These are phyloP conservation scores for Pseudoperonospora humuli DNA, from an alignment of 352 stramenopile species.

Conservation along the genomic window DNA sequence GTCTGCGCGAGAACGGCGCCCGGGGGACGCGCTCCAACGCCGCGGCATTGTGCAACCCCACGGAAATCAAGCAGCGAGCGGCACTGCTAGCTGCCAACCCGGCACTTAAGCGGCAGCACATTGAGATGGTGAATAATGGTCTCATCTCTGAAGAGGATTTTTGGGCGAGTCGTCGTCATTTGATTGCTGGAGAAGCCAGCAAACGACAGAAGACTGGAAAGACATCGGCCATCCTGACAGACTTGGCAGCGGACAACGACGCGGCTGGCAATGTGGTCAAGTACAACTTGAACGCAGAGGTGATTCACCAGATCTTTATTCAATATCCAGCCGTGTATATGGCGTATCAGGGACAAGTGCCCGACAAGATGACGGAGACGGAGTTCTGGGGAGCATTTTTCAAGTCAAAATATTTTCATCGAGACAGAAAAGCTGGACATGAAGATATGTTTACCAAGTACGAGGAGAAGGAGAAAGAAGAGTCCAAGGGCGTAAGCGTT, in stretches of 20 bases:
- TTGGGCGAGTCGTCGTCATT: constrained; percentile 73
- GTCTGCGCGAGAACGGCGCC: constrained; percentile 39
- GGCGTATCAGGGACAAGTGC: constrained; percentile 77
- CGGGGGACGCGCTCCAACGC: constrained; percentile 31
- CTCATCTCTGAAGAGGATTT: constrained; percentile 84
- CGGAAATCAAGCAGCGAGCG: constrained; percentile 80
- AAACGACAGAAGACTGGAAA: constrained; percentile 83
- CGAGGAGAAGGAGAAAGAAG: constrained; percentile 69
- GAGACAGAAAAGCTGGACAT: constrained; percentile 69
- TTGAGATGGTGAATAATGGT: constrained; percentile 82
- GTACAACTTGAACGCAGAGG: constrained; percentile 85
- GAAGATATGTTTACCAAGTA: constrained; percentile 84
- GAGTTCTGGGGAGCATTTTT: constrained; percentile 87
- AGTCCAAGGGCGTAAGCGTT: constrained; percentile 30
- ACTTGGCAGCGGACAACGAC: constrained; percentile 67
- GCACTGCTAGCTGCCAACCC: constrained; percentile 63
- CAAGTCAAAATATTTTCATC: constrained; percentile 87
- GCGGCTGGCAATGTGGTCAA: constrained; percentile 73
- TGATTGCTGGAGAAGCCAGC: constrained; percentile 75
- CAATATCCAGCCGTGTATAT: constrained; percentile 83
- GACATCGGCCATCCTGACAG: constrained; percentile 77
- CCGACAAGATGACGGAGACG: constrained; percentile 84
- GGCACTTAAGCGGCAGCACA: constrained; percentile 79
- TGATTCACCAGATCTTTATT: constrained; percentile 88
- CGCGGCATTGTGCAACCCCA: constrained; percentile 53